Base-by-base conservation (phyloP, 306 rosid genomes). In the Castanea mollissima region DNA sequence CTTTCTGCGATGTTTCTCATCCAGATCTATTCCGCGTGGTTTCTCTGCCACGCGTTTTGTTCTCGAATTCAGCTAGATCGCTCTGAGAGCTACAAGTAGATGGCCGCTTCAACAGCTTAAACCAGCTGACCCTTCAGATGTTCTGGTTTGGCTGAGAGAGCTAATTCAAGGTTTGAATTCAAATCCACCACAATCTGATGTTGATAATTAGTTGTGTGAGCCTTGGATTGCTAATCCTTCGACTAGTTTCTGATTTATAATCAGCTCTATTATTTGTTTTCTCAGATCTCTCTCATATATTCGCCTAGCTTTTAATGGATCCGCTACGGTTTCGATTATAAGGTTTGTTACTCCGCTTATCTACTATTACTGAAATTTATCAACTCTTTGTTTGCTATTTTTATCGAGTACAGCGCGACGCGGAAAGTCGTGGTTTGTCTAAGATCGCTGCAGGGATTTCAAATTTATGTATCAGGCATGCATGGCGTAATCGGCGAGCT, bases 81-180 rank as follows among this genome's bases (percentile, higher is more conserved):
- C 51, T 0, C 57, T 55, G 15, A 27, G 83, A 80, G 77, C 90
- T 81, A 57, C 84, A 12, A 0, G 6, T 3, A 4, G 81, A 65
- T 72, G 80, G 70, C 21, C 5, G 46, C 57, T 84, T 67, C 1
- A 20, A 0, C 9, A 0, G 78, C 81, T 59, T 35, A 2, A 27
- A n/a, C 16, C n/a, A 2, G n/a, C 21, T 18, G 25, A 25, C 0
- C 21, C 13, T 11, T 25, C 38, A 16, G 16, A 63, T 56, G 63
- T 19, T n/a, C 41, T 67, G 70, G 29, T 71, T 3, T 32, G n/a
- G 1, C 10, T 0, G 1, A 64, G 46, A 12, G 0, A 1, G 21
- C 15, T 14, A 55, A 31, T 70, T 5, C 44, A 0, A 38, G 55
- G 55, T 70, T n/a, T 13, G 64, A 41, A 5, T 57, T 56, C 0